Evolutionary conservation across 139 green algal species (phyloP), one percentile per base, ranked within the genome.

Genomic region (Micromonas pusilla): DNA sequence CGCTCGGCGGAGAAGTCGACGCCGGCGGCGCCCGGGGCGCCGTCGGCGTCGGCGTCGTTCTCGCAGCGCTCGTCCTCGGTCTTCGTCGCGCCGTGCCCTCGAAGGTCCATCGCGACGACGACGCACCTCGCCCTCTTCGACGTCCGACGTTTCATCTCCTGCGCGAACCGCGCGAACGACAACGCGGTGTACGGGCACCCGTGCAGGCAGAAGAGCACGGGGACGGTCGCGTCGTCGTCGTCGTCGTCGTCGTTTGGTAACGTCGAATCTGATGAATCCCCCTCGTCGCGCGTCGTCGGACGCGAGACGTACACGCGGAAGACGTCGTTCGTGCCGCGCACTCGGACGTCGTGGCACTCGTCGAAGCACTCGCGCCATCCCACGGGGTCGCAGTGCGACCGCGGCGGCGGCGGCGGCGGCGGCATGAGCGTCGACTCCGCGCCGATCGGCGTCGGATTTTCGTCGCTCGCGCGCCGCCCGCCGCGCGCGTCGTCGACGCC

Each of bases 171-270:
- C 1, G 92, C 91, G 90, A 90, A 97, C 0, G 91, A 93, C 0
- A 96, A 77, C 31, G 87, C 89, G 6, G 89, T 93, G 85, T 97
- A 97, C 63, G 92, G 91, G 9, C 88, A 91, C 16, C 92, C 92
- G 81, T 97, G 92, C 62, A 95, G 62, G 73, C 86, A 92, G 21
- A 95, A 78, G 64, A 96, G 37, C 66, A 16, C 26, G 25, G 60
- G 39, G 53, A 71, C 6, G 32, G 38, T 31, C 19, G 25, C 65
- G 5, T 5, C 13, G 36, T 78, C 36, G 33, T 66, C n/a, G 33
- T 19, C 71, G n/a, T 32, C 33, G 23, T 34, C 33, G 30, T 13
- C 20, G 33, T n/a, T n/a, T 20, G 20, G 19, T 62, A 62, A 62
- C n/a, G n/a, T n/a, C n/a, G n/a, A n/a, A n/a, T n/a, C n/a, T n/a